Percentiles rank a stretch among this genome's conserved stretches.
phyloP scores from a whole-genome alignment of 108 stramenopile species.

The Cylindrotheca fusiformis region DNA sequence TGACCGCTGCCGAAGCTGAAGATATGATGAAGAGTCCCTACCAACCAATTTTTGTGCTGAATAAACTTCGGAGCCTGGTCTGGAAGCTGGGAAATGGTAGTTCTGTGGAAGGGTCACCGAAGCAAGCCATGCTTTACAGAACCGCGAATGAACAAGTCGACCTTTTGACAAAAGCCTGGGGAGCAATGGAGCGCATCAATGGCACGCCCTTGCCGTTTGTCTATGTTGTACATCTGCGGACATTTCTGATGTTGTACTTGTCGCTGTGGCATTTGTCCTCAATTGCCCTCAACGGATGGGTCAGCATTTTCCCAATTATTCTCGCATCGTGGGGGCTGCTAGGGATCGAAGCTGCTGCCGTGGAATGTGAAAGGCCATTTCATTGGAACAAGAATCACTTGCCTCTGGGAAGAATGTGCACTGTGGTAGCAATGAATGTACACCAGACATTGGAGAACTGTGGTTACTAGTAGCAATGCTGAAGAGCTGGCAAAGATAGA shows the following conservation, averaged over 20 bases:
- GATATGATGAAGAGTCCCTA: neutral
- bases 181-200: conserved; percentile 73
- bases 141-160: conserved; percentile 45
- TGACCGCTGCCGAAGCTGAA: neutral
- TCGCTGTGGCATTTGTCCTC: conserved; percentile 38
- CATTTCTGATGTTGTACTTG: conserved; percentile 62
- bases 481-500: too few species aligned
- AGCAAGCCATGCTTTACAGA: conserved; percentile 18
- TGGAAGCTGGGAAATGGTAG: conserved; percentile 1
- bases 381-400: neutral
- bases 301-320: conserved; percentile 21
- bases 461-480: neutral
- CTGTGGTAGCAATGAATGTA: neutral
- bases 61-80: conserved; percentile 9
- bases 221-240: conserved; percentile 67
- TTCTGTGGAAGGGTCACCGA: conserved; percentile 5
- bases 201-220: conserved; percentile 73
- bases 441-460: neutral
- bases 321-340: conserved; percentile 31
- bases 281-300: conserved; percentile 21
- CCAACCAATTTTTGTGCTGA: conserved; percentile 12
- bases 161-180: conserved; percentile 35
- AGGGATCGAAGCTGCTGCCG: conserved; percentile 42
- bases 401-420: neutral
- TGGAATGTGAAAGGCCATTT: conserved; percentile 41